Percentiles rank a stretch among this genome's conserved stretches.
Evolutionary conservation across 2,329 filamentous ascomycete species (phyloP).

Genomic region (Curvularia eragrostidis): DNA sequence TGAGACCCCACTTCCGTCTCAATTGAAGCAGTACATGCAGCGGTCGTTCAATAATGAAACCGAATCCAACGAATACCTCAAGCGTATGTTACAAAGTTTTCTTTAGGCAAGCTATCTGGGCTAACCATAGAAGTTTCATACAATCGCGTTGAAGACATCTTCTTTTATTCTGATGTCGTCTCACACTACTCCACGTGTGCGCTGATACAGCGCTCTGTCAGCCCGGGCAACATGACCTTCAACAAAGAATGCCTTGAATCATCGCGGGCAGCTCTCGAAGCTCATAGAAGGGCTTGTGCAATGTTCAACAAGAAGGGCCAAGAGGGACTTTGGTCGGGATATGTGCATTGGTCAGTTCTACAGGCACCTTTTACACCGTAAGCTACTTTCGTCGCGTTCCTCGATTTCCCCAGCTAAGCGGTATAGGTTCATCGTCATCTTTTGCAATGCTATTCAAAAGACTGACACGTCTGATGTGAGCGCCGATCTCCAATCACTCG

Average conservation of each 20-base stretch:
- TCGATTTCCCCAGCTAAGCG: background rate
- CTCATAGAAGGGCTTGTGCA: slow-evolving; percentile 39
- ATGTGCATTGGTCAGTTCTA: slow-evolving; percentile 40
- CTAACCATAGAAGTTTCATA: slow-evolving; percentile 16
- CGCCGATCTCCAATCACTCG: slow-evolving; percentile 62
- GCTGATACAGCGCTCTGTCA: slow-evolving; percentile 43
- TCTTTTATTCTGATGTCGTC: slow-evolving; percentile 42
- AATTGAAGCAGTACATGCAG: slow-evolving; percentile 22
- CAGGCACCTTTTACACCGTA: slow-evolving; percentile 57
- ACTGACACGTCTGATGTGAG: slow-evolving; percentile 60
- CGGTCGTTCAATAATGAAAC: slow-evolving; percentile 4
- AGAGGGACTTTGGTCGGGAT: slow-evolving; percentile 45
- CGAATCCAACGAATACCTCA: slow-evolving; percentile 18
- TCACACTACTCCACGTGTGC: slow-evolving; percentile 44
- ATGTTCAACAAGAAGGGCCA: slow-evolving; percentile 43
- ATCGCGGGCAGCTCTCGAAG: slow-evolving; percentile 40
- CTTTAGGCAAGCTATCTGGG: background rate
- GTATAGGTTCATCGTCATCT: slow-evolving; percentile 55
- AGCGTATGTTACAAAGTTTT: slow-evolving; percentile 10
- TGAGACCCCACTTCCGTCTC: slow-evolving; percentile 35
- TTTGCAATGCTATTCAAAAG: slow-evolving; percentile 60
- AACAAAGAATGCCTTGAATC: slow-evolving; percentile 42
- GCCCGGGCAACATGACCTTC: slow-evolving; percentile 41
- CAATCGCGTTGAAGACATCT: slow-evolving; percentile 38
- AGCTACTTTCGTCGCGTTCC: background rate